Percentiles rank a stretch among this genome's conserved stretches.
These are phyloP conservation scores for Protoeuglena noctilucae DNA, from an alignment of 139 green algal genomes.

Conservation along the genomic window DNA sequence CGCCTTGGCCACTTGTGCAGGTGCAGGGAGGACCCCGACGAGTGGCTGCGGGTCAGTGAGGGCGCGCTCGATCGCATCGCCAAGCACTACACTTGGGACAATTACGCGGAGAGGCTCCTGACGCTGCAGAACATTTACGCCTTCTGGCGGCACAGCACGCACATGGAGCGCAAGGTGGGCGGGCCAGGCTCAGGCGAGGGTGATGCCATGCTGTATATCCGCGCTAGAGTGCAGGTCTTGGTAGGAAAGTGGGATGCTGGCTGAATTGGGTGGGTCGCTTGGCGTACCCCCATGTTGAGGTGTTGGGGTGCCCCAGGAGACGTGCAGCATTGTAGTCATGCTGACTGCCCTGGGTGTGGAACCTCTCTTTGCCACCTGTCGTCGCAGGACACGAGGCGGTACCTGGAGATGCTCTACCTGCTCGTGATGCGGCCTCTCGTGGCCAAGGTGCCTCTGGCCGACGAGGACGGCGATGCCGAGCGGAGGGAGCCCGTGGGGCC, in stretches of 20 bases:
- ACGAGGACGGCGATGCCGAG: too few relatives aligned
- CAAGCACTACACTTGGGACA: slow-evolving; percentile 46
- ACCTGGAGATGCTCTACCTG: slow-evolving; percentile 60
- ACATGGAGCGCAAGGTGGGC: neutral
- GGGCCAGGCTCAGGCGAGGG: neutral
- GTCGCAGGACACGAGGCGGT: slow-evolving; percentile 13
- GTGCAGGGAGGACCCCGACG: slow-evolving; percentile 14
- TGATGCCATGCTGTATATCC: neutral
- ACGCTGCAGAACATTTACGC: slow-evolving; percentile 49
- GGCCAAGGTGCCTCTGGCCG: too few relatives aligned
- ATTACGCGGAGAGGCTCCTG: slow-evolving; percentile 58
- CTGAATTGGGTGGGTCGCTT: neutral
- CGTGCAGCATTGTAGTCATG: neutral
- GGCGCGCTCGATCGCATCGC: slow-evolving; percentile 22
- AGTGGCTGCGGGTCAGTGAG: slow-evolving; percentile 34
- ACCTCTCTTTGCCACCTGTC: too few relatives aligned
- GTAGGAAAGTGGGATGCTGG: neutral
- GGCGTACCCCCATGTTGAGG: neutral
- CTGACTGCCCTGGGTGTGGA: too few relatives aligned
- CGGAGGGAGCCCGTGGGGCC: too few relatives aligned
- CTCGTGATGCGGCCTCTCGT: too few relatives aligned
- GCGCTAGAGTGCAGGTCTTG: too few relatives aligned
- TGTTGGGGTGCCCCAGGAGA: slow-evolving; percentile 46
- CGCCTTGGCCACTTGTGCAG: too few relatives aligned
- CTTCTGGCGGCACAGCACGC: slow-evolving; percentile 20